Evolutionary conservation across 2,329 filamentous ascomycete genomes (phyloP).

Genomic region (Pezicula radicicola): DNA sequence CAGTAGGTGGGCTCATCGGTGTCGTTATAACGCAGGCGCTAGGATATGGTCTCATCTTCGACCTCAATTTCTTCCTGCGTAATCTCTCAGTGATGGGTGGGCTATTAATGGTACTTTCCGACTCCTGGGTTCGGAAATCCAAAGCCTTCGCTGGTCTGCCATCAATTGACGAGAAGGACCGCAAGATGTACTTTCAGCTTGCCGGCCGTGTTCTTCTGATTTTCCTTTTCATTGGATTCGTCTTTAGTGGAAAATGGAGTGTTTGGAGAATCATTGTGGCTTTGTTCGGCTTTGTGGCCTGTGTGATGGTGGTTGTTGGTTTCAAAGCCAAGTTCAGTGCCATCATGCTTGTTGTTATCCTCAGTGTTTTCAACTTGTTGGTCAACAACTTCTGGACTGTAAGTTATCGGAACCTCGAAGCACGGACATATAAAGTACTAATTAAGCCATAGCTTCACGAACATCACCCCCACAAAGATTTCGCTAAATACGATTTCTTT

Average conservation of each 20-base stretch:
- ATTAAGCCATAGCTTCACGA: conserved; percentile 71
- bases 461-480: conserved; percentile 98
- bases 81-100: conserved; percentile 97
- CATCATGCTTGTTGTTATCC: conserved; percentile 87
- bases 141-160: conserved; percentile 95
- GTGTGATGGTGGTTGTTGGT: conserved; percentile 97
- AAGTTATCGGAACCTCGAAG: conserved; percentile 38
- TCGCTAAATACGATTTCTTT: conserved; percentile 99
- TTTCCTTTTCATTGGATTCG: conserved; percentile 95
- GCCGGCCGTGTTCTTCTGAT: conserved; percentile 93
- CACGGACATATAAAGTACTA: conserved; percentile 15
- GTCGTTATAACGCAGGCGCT: conserved; percentile 93
- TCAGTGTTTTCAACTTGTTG: conserved; percentile 93
- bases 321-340: conserved; percentile 99
- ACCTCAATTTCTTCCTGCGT: conserved; percentile 99
- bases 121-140: conserved; percentile 96
- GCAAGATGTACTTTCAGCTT: conserved; percentile 99
- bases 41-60: conserved; percentile 96
- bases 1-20: conserved; percentile 82
- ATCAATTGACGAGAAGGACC: conserved; percentile 95
- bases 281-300: conserved; percentile 81
- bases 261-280: conserved; percentile 85
- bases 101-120: conserved; percentile 94
- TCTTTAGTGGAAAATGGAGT: conserved; percentile 92
- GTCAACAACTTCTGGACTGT: conserved; percentile 99